Evolutionary conservation across 805 yeast species (phyloP).

Genomic region (Metschnikowia hibisci): DNA sequence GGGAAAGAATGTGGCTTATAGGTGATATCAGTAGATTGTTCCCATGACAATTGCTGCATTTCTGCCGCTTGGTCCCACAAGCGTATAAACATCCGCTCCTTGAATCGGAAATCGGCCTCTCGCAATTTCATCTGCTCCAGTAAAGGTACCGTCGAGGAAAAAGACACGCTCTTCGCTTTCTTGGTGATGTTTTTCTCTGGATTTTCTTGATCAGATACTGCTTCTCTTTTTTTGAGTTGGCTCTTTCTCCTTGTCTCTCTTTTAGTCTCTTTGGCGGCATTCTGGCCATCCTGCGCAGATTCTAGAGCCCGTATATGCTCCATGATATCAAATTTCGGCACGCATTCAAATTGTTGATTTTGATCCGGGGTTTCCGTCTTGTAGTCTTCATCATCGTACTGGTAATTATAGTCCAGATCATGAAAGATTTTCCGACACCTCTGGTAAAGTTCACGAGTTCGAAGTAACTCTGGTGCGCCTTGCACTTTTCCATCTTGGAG

Average conservation of each 20-base stretch:
- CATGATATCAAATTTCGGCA: conserved; percentile 11
- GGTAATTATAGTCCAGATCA: conserved; percentile 24
- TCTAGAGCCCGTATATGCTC: conserved; percentile 13
- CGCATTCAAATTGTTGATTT: conserved; percentile 3
- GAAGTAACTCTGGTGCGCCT: conserved; percentile 3
- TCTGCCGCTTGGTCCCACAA: conserved; percentile 9
- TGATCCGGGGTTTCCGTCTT: conserved; percentile 6
- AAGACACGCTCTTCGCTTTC: not conserved
- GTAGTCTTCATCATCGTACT: conserved; percentile 21
- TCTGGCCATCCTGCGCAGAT: not conserved
- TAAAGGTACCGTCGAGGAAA: not conserved
- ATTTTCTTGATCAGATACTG: not conserved
- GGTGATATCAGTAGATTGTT: not conserved
- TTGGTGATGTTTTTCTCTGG: not conserved
- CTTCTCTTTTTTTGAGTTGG: not conserved
- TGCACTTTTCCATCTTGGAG: conserved; percentile 4
- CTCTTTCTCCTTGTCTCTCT: not conserved
- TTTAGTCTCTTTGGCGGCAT: not conserved
- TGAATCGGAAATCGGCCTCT: not conserved
- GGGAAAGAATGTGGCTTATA: not conserved
- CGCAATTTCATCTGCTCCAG: conserved; percentile 5
- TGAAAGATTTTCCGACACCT: conserved; percentile 27
- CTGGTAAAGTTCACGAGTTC: conserved; percentile 18
- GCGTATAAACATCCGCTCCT: conserved; percentile 9
- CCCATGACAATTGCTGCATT: conserved; percentile 11